Base-by-base conservation (phyloP, 805 yeast species). In the Yarrowia bubula region DNA sequence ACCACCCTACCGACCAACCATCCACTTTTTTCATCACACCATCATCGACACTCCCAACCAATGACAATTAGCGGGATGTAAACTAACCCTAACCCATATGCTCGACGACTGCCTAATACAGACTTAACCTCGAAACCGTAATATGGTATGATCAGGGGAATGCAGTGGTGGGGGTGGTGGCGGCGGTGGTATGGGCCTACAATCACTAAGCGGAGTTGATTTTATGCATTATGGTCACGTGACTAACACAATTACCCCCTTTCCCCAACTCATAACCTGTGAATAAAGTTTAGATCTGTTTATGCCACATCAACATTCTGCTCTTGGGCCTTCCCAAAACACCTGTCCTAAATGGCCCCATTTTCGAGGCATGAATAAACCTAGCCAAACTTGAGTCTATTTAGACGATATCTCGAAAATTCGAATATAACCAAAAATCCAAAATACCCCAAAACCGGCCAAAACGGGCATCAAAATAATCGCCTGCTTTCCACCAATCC, bases 11-110 rank as follows among this genome's bases (percentile, higher is more conserved):
- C n/a, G n/a, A n/a, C n/a, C n/a, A 11, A 10, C 6, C 46, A 18
- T 14, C 46, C 46, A 22, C 4, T 44, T 28, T 44, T 44, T 28
- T 18, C 32, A 14, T n/a, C 7, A 14, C 38, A 32, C 38, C 9
- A 13, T 14, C n/a, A n/a, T n/a, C n/a, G n/a, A 44, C 4, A 22
- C 38, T 55, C 61, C 61, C 61, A 55, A 55, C 61, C 61, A 55
- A 55, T 55, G 61, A 55, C 31, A 55, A 31, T 32, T 55, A 55
- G 47, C 47, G 38, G 39, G 41, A 15, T 31, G 8, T 55, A n/a
- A 50, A 31, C n/a, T 8, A 15, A 8, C 61, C 61, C 47, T 55
- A 55, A 51, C 58, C 61, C 61, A 15, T 13, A 22, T 15, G n/a
- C 43, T 22, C n/a, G 14, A 3, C 17, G 4, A 5, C 38, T 18